Base-by-base conservation (phyloP, 306 rosid genomes). In the Vicia faba region DNA sequence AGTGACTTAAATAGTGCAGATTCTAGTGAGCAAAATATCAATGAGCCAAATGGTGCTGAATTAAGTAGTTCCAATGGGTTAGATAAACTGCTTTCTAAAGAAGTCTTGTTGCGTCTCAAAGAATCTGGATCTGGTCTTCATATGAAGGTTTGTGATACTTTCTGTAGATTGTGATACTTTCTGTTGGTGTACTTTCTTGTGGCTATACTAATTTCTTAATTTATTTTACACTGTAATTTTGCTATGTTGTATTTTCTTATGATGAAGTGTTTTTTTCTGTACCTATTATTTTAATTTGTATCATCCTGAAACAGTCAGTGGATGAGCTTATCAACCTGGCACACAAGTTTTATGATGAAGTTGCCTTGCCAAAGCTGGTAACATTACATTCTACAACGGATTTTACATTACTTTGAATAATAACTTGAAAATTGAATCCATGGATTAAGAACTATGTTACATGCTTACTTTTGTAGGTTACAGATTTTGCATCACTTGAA, bases 301-400 rank as follows among this genome's bases (percentile, higher is more conserved):
- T 78, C 33, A 77, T 73, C 70, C 61, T 58, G 51, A 36, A 68
- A 77, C 96, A 92, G 98, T 82, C 96, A 33, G 79, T 77, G 49
- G 91, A 82, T 53, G 96, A 93, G 70, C 97, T 93, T 44, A 61
- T 86, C 59, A 72, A 36, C 79, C 76, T 86, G 95, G 95, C 86
- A 25, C 84, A 83, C 81, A 69, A 86, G 74, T 93, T 84, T 74
- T 93, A 93, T 70, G 98, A 86, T 41, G 96, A 93, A 77, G 46
- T 81, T 56, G 95, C 98, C 79, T 61, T 93, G 82, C 97, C 98
- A 45, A 93, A 89, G 83, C 96, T 93, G 97, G 98, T 93, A 93
- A 70, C 3, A 5, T 70, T 54, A 29, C 36, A 54, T 69, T 66
- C 23, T 6, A 54, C 54, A 33, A 54, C 35, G 41, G 25, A 28